Percentiles rank a stretch among this genome's conserved stretches.
These are phyloP conservation scores for Dacryopinax primogenitus DNA, from an alignment of 768 basidiomycete genomes.

Conservation along the genomic window DNA sequence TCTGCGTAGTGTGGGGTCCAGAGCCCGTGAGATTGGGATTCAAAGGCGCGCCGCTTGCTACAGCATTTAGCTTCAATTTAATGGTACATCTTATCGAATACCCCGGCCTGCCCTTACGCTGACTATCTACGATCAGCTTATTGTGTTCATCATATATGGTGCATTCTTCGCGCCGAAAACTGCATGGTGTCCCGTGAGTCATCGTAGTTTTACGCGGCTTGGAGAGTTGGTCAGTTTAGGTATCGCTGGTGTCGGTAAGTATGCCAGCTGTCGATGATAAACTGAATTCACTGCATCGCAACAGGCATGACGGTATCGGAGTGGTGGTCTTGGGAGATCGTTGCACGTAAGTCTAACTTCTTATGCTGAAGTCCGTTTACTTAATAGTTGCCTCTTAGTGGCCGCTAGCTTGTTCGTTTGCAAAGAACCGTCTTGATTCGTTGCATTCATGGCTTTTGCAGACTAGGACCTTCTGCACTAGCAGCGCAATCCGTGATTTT, in stretches of 20 bases:
- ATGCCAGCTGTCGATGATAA: not conserved
- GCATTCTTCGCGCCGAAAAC: conserved; percentile 36
- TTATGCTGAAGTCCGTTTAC: not conserved
- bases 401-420: conserved; percentile 41
- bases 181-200: conserved; percentile 70
- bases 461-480: conserved; percentile 64
- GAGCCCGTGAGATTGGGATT: conserved; percentile 67
- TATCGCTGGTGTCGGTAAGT: conserved; percentile 58
- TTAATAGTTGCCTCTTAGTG: conserved; percentile 26
- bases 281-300: conserved; percentile 61
- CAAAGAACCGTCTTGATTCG: conserved; percentile 3
- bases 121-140: conserved; percentile 20
- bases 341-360: conserved; percentile 36
- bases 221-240: conserved; percentile 63
- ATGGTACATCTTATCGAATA: conserved; percentile 46
- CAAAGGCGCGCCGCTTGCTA: conserved; percentile 83
- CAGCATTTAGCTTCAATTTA: conserved; percentile 80
- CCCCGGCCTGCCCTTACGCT: conserved; percentile 39
- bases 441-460: conserved; percentile 26
- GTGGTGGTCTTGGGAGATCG: conserved; percentile 96
- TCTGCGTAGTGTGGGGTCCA: conserved; percentile 63
- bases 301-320: conserved; percentile 69
- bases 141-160: conserved; percentile 26
- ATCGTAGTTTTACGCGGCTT: conserved; percentile 52
- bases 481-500: conserved; percentile 83